phyloP scores from a whole-genome alignment of 768 basidiomycete genomes.

The Cyclocybe cylindracea region DNA sequence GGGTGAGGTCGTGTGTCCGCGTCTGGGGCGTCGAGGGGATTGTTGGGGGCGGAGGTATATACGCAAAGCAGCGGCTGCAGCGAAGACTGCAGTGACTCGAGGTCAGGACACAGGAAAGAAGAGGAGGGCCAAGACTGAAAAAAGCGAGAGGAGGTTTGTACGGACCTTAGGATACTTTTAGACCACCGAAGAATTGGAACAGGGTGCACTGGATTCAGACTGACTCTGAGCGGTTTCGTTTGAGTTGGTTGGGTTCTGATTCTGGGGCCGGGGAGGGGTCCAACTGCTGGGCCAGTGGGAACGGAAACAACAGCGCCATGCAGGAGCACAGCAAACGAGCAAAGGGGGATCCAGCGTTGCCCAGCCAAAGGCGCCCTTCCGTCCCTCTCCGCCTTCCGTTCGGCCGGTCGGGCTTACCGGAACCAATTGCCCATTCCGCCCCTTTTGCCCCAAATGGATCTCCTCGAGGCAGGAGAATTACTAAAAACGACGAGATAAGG shows the following conservation, averaged over 20 bases:
- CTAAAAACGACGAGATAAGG: too few species aligned
- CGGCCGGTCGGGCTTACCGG: conserved; percentile 11
- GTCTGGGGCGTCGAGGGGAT: neutral
- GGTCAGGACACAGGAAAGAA: too few species aligned
- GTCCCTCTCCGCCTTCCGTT: conserved; percentile 8
- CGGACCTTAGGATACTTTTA: too few species aligned
- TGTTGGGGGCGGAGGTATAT: neutral
- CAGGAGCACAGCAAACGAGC: too few species aligned
- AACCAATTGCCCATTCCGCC: too few species aligned
- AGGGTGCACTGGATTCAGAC: neutral
- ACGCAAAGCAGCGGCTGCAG: neutral
- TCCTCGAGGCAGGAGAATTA: too few species aligned
- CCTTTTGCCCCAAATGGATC: too few species aligned
- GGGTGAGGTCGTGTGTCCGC: neutral
- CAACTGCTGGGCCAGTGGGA: neutral
- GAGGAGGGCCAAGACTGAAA: too few species aligned
- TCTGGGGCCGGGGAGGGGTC: neutral
- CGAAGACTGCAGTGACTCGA: neutral
- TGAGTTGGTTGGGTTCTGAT: neutral
- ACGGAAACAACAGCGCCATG: conserved; percentile 1
- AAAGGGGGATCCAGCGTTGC: too few species aligned
- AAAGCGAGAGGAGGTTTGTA: too few species aligned
- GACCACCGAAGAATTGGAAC: too few species aligned
- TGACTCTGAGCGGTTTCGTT: neutral
- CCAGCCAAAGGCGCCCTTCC: conserved; percentile 2